These are phyloP conservation scores for Ananas comosus DNA, from an alignment of 176 grass and related monocot genomes.

Conservation along the genomic window DNA sequence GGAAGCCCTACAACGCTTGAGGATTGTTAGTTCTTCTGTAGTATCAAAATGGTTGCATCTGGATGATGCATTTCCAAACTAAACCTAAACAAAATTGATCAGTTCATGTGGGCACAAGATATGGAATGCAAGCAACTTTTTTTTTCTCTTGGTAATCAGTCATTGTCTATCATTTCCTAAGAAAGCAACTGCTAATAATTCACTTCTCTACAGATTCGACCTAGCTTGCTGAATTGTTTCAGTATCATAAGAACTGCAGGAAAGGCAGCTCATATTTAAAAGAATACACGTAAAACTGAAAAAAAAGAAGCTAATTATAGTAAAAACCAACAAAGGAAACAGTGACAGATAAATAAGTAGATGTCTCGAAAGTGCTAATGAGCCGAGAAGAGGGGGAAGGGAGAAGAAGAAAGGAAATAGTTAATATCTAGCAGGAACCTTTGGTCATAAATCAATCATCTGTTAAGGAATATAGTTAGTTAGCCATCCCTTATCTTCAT, in stretches of 20 bases:
- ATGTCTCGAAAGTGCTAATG: not conserved
- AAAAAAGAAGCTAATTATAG: not conserved
- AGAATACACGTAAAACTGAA: not conserved
- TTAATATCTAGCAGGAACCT: not conserved
- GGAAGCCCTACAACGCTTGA: no score
- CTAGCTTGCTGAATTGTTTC: not conserved
- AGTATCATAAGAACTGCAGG: not conserved
- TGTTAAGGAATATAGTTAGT: not conserved
- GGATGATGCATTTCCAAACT: no score
- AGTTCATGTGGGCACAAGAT: not conserved
- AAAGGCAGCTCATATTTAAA: not conserved
- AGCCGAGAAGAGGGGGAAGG: not conserved
- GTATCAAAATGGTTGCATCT: no score
- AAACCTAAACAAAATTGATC: not conserved
- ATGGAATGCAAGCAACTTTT: not conserved
- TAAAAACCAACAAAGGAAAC: not conserved
- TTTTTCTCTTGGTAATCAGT: not conserved
- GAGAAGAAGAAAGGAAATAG: not conserved
- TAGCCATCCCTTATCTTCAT: not conserved
- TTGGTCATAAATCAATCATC: not conserved
- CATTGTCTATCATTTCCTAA: not conserved
- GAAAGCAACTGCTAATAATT: constrained; percentile 1
- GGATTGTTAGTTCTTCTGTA: no score
- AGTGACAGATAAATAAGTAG: not conserved
- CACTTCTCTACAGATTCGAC: not conserved